Evolutionary conservation across 1,284 basidiomycete species (phyloP).

Genomic region (Apiotrichum brassicae): DNA sequence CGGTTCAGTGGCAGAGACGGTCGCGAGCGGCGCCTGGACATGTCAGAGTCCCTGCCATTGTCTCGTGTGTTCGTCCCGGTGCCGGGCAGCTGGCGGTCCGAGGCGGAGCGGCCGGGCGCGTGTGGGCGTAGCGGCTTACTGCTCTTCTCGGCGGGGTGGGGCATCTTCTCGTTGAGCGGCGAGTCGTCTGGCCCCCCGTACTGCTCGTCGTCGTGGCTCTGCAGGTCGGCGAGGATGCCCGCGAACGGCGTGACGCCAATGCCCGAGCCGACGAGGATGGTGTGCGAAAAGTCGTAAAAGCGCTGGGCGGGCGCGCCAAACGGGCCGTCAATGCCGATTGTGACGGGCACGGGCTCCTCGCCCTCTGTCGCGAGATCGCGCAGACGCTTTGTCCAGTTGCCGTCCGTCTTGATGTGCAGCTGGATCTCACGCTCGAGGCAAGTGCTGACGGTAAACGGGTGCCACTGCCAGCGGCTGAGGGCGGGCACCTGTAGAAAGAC

Average conservation of each 20-base stretch:
- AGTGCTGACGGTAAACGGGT: slow-evolving; percentile 28
- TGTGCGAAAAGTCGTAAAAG: slow-evolving; percentile 31
- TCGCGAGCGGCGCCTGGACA: no score
- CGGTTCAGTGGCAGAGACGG: neutral
- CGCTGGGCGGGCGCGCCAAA: slow-evolving; percentile 31
- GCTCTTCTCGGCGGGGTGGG: no score
- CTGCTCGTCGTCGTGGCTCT: slow-evolving; percentile 16
- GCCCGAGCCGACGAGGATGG: slow-evolving; percentile 28
- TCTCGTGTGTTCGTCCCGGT: no score
- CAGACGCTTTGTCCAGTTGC: slow-evolving; percentile 25
- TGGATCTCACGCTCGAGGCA: slow-evolving; percentile 20
- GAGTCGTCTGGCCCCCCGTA: slow-evolving; percentile 19
- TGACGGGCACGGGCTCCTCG: slow-evolving; percentile 9
- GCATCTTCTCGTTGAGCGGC: no score
- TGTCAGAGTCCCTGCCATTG: no score
- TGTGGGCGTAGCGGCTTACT: no score
- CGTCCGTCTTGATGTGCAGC: slow-evolving; percentile 32
- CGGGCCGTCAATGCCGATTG: slow-evolving; percentile 27
- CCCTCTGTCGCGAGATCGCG: slow-evolving; percentile 13
- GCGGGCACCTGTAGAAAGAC: slow-evolving; percentile 26
- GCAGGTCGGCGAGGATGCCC: slow-evolving; percentile 29
- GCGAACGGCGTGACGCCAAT: slow-evolving; percentile 32
- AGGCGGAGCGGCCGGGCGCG: no score
- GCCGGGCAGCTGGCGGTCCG: no score
- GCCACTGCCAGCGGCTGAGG: slow-evolving; percentile 23